These are phyloP conservation scores for Porcisia hertigi DNA, from an alignment of 208 protist genomes.

Conservation along the genomic window DNA sequence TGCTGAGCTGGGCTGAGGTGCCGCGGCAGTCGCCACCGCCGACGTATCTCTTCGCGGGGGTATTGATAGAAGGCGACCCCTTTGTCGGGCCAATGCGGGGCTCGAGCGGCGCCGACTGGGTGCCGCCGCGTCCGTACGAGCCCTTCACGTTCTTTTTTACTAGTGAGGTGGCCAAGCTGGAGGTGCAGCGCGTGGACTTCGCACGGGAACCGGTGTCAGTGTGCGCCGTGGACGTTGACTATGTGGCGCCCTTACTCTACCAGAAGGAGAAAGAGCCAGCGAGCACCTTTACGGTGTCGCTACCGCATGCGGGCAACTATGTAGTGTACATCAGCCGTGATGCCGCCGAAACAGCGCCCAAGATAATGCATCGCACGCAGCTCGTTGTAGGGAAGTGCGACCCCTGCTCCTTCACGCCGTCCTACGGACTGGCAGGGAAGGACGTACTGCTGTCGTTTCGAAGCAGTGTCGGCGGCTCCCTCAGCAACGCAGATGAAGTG, in stretches of 20 bases:
- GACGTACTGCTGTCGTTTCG: constrained; percentile 55
- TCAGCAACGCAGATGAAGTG: constrained; percentile 56
- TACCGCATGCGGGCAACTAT: constrained; percentile 56
- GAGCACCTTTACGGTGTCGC: constrained; percentile 59
- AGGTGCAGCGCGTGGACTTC: constrained; percentile 63
- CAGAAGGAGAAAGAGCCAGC: constrained; percentile 14
- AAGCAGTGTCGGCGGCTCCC: constrained; percentile 41
- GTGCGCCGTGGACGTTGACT: constrained; percentile 52
- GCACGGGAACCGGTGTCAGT: constrained; percentile 35
- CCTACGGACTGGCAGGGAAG: constrained; percentile 58
- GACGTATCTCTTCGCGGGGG: constrained; percentile 56
- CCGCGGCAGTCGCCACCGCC: constrained; percentile 47
- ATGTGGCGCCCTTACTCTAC: constrained; percentile 57
- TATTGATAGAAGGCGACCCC: constrained; percentile 41
- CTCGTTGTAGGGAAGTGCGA: constrained; percentile 74
- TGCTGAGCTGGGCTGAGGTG: constrained; percentile 74
- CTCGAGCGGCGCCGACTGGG: constrained; percentile 19
- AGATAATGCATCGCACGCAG: constrained; percentile 57
- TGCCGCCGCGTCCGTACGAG: constrained; percentile 73
- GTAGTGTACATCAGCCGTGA: constrained; percentile 66
- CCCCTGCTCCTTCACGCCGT: constrained; percentile 71
- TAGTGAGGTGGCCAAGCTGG: constrained; percentile 28
- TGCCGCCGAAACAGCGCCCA: constrained; percentile 30
- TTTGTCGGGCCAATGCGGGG: constrained; percentile 51
- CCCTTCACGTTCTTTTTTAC: constrained; percentile 67